These are phyloP conservation scores for Hymenoscyphus fraxineus DNA, from an alignment of 2,329 filamentous ascomycete genomes.

Conservation along the genomic window DNA sequence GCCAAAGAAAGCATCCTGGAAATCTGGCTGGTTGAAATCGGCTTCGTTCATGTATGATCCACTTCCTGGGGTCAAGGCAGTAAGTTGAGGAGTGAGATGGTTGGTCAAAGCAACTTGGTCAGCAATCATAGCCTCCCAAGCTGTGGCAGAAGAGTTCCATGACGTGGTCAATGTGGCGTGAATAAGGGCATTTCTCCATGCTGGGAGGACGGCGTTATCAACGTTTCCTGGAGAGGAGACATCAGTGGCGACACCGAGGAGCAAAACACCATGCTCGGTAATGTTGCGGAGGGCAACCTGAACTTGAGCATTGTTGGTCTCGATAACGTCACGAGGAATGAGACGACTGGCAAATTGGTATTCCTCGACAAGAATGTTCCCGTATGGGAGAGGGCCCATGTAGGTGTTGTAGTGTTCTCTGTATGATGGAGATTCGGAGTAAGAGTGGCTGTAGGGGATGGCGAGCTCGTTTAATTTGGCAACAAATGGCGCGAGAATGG, in stretches of 20 bases:
- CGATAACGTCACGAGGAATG: constrained; percentile 38
- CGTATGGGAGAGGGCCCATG: constrained; percentile 31
- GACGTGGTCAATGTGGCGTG: constrained; percentile 33
- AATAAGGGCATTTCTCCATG: constrained; percentile 39
- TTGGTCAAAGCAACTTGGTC: constrained; percentile 34
- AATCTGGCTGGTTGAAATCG: constrained; percentile 43
- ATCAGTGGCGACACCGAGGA: constrained; percentile 35
- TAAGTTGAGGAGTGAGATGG: constrained; percentile 34
- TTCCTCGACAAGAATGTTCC: constrained; percentile 29
- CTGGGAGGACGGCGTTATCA: constrained; percentile 40
- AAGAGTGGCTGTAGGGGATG: constrained; percentile 33
- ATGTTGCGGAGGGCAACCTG: constrained; percentile 33
- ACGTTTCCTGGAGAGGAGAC: constrained; percentile 26
- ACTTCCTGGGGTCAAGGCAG: constrained; percentile 40
- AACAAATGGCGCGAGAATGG: constrained; percentile 45
- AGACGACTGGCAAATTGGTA: constrained; percentile 43
- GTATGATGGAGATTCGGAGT: constrained; percentile 25
- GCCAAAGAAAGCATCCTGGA: constrained; percentile 45
- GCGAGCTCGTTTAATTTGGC: constrained; percentile 38
- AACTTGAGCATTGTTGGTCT: constrained; percentile 24
- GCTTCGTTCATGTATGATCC: constrained; percentile 51
- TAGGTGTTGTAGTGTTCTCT: constrained; percentile 34
- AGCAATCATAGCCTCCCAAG: constrained; percentile 31
- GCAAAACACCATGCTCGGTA: constrained; percentile 34
- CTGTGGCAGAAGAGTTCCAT: constrained; percentile 35